These are phyloP conservation scores for Volvariella surrecta DNA, from an alignment of 1,284 basidiomycete species.

Conservation along the genomic window DNA sequence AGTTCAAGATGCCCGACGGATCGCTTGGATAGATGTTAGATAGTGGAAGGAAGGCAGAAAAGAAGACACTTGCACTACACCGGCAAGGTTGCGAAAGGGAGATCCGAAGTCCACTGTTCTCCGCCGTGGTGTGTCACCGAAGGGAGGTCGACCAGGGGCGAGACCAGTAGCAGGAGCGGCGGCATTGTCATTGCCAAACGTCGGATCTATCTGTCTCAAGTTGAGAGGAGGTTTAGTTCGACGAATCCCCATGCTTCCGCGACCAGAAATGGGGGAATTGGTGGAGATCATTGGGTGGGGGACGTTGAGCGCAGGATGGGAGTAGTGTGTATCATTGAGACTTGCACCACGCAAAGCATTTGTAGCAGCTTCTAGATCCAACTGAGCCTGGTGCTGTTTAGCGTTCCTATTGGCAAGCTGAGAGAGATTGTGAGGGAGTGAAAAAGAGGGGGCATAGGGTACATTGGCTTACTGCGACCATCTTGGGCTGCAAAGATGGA, in stretches of 20 bases:
- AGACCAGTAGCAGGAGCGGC: slow-evolving; percentile 60
- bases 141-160: slow-evolving; percentile 53
- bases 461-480: slow-evolving; percentile 64
- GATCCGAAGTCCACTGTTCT: slow-evolving; percentile 46
- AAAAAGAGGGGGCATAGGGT: neutral
- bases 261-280: slow-evolving; percentile 14
- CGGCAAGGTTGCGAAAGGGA: slow-evolving; percentile 89
- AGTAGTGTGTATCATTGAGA: neutral
- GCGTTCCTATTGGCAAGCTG: slow-evolving; percentile 35
- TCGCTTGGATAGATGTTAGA: slow-evolving; percentile 45
- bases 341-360: slow-evolving; percentile 1
- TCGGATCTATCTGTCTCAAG: slow-evolving; percentile 51
- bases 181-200: slow-evolving; percentile 31
- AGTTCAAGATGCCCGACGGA: slow-evolving; percentile 90
- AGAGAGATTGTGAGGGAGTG: neutral
- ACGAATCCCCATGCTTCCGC: slow-evolving; percentile 36
- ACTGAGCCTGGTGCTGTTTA: slow-evolving; percentile 7
- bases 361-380: slow-evolving; percentile 1
- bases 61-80: slow-evolving; percentile 73
- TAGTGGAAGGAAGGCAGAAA: slow-evolving; percentile 5
- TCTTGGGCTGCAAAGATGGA: slow-evolving; percentile 86
- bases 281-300: slow-evolving; percentile 15
- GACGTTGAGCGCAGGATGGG: slow-evolving; percentile 6
- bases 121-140: slow-evolving; percentile 32
- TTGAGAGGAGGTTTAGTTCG: slow-evolving; percentile 52